Conservation (phyloP, 192 early-diverging fungal genomes). For the Cladochytrium replicatum region DNA sequence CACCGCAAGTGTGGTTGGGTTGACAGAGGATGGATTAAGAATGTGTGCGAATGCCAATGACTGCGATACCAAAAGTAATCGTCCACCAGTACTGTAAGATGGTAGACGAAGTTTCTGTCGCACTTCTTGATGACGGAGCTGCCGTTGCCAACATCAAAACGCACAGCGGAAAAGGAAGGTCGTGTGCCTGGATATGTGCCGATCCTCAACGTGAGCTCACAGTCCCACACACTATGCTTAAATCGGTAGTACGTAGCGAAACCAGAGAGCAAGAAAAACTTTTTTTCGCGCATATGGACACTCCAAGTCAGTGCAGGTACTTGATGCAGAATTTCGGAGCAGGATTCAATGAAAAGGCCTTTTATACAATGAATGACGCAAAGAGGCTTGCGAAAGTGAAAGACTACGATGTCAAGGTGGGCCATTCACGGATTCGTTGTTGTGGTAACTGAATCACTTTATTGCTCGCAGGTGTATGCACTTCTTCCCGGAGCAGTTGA, state of each 20-base stretch:
- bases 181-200: background rate
- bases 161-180: too few relatives aligned
- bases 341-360: too few relatives aligned
- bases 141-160: background rate
- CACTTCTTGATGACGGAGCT: background rate
- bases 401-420: background rate
- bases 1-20: background rate
- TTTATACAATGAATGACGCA: too few relatives aligned
- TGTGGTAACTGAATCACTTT: background rate
- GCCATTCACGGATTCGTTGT: background rate
- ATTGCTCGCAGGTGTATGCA: background rate
- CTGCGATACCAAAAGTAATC: background rate
- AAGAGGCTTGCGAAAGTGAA: too few relatives aligned
- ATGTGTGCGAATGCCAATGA: background rate
- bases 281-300: background rate
- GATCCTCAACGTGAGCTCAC: background rate
- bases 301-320: background rate
- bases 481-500: background rate
- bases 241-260: background rate
- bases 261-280: background rate
- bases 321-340: background rate
- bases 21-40: background rate
- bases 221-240: background rate
- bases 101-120: background rate
- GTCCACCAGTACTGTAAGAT: background rate